phyloP scores from a whole-genome alignment of 306 rosid genomes.

The Prunus persica region DNA sequence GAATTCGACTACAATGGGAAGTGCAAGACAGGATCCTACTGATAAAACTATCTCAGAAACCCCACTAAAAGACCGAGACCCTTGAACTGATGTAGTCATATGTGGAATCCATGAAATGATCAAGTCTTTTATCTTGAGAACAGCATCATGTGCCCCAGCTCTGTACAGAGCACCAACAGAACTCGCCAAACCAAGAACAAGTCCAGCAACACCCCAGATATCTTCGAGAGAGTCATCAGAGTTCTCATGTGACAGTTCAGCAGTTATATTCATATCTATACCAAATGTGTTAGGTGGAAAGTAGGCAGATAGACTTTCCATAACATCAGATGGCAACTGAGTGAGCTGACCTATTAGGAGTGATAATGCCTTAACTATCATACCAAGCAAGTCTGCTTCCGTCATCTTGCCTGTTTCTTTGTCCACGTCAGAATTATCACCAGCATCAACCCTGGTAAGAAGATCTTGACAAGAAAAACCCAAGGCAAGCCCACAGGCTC shows the following conservation, averaged over 20 bases:
- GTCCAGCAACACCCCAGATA: slow-evolving; percentile 95
- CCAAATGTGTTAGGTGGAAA: slow-evolving; percentile 43
- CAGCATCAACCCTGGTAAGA: slow-evolving; percentile 60
- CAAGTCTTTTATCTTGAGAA: slow-evolving; percentile 64
- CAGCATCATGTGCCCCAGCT: slow-evolving; percentile 63
- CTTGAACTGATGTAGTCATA: slow-evolving; percentile 35
- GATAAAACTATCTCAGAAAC: slow-evolving; percentile 53
- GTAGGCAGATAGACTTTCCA: slow-evolving; percentile 56
- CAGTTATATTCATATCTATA: slow-evolving; percentile 25
- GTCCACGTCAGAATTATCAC: slow-evolving; percentile 45
- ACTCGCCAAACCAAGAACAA: slow-evolving; percentile 82
- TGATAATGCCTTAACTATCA: slow-evolving; percentile 56
- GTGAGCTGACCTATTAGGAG: slow-evolving; percentile 49
- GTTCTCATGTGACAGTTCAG: slow-evolving; percentile 40
- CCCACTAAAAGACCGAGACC: slow-evolving; percentile 28
- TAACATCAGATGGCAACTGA: slow-evolving; percentile 47
- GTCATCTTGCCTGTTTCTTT: slow-evolving; percentile 43
- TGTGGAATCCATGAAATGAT: slow-evolving; percentile 80
- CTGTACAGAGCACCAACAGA: slow-evolving; percentile 68
- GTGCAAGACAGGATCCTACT: slow-evolving; percentile 86
- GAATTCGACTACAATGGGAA: slow-evolving; percentile 68
- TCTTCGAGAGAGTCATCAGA: slow-evolving; percentile 67
- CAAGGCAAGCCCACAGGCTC: slow-evolving; percentile 95
- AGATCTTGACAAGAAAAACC: slow-evolving; percentile 90
- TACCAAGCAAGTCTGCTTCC: slow-evolving; percentile 64